Conservation (phyloP, 148 eudicot genomes). For the Persicaria tinctoria region DNA sequence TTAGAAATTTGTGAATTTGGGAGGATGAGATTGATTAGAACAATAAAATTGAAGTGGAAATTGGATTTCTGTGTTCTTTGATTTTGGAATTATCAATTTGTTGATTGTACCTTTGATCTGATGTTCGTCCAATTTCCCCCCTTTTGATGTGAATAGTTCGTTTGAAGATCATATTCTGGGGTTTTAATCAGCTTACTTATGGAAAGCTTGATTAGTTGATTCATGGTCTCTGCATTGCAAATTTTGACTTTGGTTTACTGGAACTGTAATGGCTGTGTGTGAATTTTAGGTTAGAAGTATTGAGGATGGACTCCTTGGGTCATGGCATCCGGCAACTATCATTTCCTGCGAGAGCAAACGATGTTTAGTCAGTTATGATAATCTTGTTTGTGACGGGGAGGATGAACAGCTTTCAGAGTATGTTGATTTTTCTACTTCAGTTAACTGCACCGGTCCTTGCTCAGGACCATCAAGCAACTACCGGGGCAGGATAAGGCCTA, state of each 20-base stretch:
- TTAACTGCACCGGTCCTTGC: constrained; percentile 28
- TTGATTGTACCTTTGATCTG: not conserved
- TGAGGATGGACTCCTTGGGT: constrained; percentile 74
- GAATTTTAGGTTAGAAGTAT: constrained; percentile 61
- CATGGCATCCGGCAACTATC: constrained; percentile 74
- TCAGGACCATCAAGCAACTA: constrained; percentile 8
- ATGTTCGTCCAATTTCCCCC: not conserved
- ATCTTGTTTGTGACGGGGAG: constrained; percentile 34
- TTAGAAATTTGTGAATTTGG: not conserved
- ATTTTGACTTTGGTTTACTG: not conserved
- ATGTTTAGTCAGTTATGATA: constrained; percentile 41
- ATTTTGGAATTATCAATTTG: not conserved
- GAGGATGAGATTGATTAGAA: not conserved
- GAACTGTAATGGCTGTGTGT: not conserved
- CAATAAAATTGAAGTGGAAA: not conserved
- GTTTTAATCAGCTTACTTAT: not conserved
- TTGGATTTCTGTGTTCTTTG: not conserved
- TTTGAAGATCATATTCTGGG: not conserved
- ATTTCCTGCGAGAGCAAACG: constrained; percentile 17
- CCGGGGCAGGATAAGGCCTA: constrained; percentile 59
- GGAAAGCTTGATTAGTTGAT: not conserved
- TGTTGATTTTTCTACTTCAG: constrained; percentile 30
- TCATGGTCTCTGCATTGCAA: not conserved
- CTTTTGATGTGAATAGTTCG: not conserved
- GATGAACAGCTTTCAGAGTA: constrained; percentile 23